A percentile compares a stretch with the other conserved stretches of the same genome.
Evolutionary conservation across 73 alveolate genomes (phyloP).

Genomic region (Stentor roeselii): DNA sequence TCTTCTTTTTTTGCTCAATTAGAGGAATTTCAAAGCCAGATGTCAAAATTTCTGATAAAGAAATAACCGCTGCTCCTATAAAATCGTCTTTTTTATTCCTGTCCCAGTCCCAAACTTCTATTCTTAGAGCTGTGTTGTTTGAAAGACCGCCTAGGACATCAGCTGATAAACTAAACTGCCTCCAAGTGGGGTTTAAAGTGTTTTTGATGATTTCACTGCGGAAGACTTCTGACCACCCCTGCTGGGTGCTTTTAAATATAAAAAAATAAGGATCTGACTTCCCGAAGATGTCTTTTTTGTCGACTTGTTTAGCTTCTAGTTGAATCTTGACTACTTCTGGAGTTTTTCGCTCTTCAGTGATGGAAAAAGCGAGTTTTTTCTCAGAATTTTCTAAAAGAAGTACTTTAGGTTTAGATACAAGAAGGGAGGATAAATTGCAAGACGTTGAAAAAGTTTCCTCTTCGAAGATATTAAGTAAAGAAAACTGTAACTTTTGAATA

Average conservation of each 20-base stretch:
- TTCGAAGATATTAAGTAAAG: too few relatives aligned
- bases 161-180: conserved; percentile 43
- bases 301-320: neutral
- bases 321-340: neutral
- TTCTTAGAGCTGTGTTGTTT: conserved; percentile 45
- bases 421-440: too few relatives aligned
- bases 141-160: conserved; percentile 67
- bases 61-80: conserved; percentile 33
- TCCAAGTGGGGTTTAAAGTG: conserved; percentile 37
- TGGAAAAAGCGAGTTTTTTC: too few relatives aligned
- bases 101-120: conserved; percentile 67
- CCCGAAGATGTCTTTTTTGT: neutral
- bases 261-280: conserved; percentile 20
- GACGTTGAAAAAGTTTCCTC: too few relatives aligned
- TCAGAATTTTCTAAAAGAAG: too few relatives aligned
- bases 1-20: neutral
- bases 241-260: neutral
- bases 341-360: too few relatives aligned
- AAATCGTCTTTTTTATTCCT: conserved; percentile 35
- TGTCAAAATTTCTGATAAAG: too few relatives aligned
- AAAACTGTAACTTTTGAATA: too few relatives aligned
- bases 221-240: neutral
- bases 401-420: too few relatives aligned
- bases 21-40: neutral
- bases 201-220: conserved; percentile 34